These are phyloP conservation scores for Microsporum ferrugineum DNA, from an alignment of 2,329 filamentous ascomycete genomes.

Conservation along the genomic window DNA sequence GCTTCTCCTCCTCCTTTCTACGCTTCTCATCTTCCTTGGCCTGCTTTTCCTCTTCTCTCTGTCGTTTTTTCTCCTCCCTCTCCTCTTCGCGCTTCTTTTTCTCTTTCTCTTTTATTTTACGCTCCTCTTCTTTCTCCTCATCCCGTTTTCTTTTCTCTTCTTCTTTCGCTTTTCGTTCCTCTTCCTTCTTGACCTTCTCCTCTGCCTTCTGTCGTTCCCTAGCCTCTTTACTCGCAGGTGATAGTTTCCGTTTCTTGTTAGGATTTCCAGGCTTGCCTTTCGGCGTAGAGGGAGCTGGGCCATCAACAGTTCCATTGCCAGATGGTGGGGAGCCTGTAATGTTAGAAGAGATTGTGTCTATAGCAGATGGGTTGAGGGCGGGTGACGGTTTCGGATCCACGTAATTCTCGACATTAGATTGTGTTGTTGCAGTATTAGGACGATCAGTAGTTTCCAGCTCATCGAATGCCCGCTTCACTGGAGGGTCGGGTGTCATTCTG, in stretches of 20 bases:
- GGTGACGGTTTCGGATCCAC: not conserved
- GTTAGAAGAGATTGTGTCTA: not conserved
- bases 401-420: not conserved
- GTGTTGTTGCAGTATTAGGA: not conserved
- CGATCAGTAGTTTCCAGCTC: conserved; percentile 14
- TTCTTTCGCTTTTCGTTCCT: conserved; percentile 35
- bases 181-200: conserved; percentile 25
- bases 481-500: conserved; percentile 10
- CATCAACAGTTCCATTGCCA: conserved; percentile 8
- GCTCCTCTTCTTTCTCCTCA: conserved; percentile 37
- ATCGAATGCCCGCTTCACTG: conserved; percentile 23
- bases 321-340: not conserved
- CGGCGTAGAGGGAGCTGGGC: conserved; percentile 10
- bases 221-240: conserved; percentile 22
- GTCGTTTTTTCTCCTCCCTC: conserved; percentile 36
- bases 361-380: not conserved
- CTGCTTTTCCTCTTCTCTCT: conserved; percentile 38
- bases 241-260: conserved; percentile 26
- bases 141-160: conserved; percentile 38
- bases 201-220: conserved; percentile 23
- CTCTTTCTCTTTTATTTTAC: conserved; percentile 35
- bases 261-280: conserved; percentile 11
- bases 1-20: conserved; percentile 22
- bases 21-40: conserved; percentile 28
- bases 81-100: conserved; percentile 35